A percentile compares a stretch with the other conserved stretches of the same genome.
phyloP scores from a whole-genome alignment of 805 yeast species.

The Candida boleticola region DNA sequence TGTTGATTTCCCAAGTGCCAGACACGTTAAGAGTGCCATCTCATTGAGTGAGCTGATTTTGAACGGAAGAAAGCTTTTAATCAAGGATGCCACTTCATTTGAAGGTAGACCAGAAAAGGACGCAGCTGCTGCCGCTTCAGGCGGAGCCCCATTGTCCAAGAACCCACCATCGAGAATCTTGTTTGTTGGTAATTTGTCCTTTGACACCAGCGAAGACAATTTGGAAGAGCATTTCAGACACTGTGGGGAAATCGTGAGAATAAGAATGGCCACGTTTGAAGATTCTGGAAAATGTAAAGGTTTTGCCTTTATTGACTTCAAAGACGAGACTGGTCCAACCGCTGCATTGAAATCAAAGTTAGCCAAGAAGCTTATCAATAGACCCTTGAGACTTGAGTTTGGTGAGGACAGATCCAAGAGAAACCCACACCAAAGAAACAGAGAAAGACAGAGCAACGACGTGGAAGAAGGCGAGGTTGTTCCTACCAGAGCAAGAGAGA shows the following conservation, averaged over 20 bases:
- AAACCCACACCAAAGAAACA: constrained; percentile 42
- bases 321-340: constrained; percentile 76
- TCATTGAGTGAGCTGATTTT: constrained; percentile 67
- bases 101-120: constrained; percentile 80
- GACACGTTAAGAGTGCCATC: constrained; percentile 62
- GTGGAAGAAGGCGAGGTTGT: constrained; percentile 5
- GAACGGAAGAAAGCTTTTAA: constrained; percentile 82
- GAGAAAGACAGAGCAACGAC: constrained; percentile 18
- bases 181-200: constrained; percentile 90
- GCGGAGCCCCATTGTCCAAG: constrained; percentile 42
- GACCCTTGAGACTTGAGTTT: constrained; percentile 81
- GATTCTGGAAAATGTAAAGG: constrained; percentile 97
- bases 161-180: constrained; percentile 87
- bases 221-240: constrained; percentile 81
- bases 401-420: constrained; percentile 94
- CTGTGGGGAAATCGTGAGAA: constrained; percentile 80
- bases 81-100: constrained; percentile 75
- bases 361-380: constrained; percentile 63
- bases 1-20: constrained; percentile 66
- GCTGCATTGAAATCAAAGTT: constrained; percentile 72
- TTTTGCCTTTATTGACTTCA: constrained; percentile 88
- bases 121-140: constrained; percentile 26
- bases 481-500: constrained; percentile 10
- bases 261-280: constrained; percentile 98
- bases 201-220: constrained; percentile 82